These are phyloP conservation scores for Pseudonitzschia multiseries DNA, from an alignment of 108 stramenopile genomes.

Conservation along the genomic window DNA sequence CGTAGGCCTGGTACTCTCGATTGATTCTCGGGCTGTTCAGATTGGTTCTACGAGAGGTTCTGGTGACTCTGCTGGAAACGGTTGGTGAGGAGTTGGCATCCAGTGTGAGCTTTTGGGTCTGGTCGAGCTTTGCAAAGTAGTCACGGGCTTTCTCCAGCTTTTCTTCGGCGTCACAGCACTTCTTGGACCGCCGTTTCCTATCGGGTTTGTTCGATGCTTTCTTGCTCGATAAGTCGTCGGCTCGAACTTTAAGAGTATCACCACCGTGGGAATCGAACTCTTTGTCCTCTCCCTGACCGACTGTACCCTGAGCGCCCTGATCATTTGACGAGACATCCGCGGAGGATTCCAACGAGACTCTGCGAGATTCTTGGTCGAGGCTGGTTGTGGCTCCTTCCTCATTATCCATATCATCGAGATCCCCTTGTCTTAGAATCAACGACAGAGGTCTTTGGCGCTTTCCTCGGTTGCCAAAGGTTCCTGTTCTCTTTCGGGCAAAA, in stretches of 20 bases:
- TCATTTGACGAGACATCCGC: neutral
- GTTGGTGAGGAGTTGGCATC: conserved; percentile 20
- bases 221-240: neutral
- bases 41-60: conserved; percentile 27
- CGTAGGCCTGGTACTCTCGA: conserved; percentile 28
- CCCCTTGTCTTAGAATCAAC: conserved; percentile 7
- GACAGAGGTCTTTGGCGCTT: conserved; percentile 11
- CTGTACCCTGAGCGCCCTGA: neutral
- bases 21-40: conserved; percentile 18
- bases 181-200: neutral
- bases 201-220: neutral
- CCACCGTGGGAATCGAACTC: neutral
- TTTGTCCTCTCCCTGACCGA: neutral
- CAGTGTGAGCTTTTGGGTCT: conserved; percentile 24
- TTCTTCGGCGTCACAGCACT: neutral
- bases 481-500: conserved; percentile 11
- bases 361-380: neutral
- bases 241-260: neutral
- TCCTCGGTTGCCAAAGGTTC: conserved; percentile 12
- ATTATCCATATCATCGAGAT: neutral
- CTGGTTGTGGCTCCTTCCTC: neutral
- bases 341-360: conserved; percentile 9
- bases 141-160: conserved; percentile 22
- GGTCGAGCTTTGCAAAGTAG: conserved; percentile 39
- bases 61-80: conserved; percentile 9